A percentile compares a stretch with the other conserved stretches of the same genome.
These are phyloP conservation scores for Lentinula raphanica DNA, from an alignment of 768 basidiomycete genomes.

Conservation along the genomic window DNA sequence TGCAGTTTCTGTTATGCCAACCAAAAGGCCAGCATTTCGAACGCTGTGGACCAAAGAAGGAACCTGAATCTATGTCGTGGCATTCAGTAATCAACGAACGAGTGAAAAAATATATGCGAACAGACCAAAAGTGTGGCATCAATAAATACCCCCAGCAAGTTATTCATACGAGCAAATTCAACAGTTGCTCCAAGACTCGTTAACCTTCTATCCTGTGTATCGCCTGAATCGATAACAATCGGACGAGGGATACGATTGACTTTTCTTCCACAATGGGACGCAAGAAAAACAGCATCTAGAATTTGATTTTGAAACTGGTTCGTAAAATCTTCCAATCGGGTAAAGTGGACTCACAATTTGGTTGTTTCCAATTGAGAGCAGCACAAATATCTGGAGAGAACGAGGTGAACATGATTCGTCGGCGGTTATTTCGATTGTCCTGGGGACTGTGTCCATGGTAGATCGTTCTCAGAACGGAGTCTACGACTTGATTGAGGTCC, in stretches of 20 bases:
- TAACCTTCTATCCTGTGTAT: slow-evolving; percentile 43
- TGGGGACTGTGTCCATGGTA: slow-evolving; percentile 58
- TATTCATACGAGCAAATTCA: slow-evolving; percentile 89
- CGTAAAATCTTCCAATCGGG: too few species aligned
- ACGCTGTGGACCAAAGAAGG: slow-evolving; percentile 87
- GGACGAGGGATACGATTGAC: slow-evolving; percentile 30
- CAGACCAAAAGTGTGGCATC: slow-evolving; percentile 80
- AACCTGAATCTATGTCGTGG: slow-evolving; percentile 60
- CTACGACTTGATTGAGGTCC: slow-evolving; percentile 78
- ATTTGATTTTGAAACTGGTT: neutral
- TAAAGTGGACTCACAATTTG: slow-evolving; percentile 73
- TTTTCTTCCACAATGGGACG: slow-evolving; percentile 76
- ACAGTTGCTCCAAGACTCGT: slow-evolving; percentile 85
- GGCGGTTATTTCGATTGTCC: slow-evolving; percentile 48
- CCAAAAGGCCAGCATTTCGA: slow-evolving; percentile 81
- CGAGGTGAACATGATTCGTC: slow-evolving; percentile 88
- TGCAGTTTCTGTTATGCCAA: slow-evolving; percentile 73
- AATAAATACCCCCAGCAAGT: slow-evolving; percentile 86
- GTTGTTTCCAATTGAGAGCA: slow-evolving; percentile 97
- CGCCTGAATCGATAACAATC: slow-evolving; percentile 26
- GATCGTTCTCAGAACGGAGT: slow-evolving; percentile 79
- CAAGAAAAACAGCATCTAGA: slow-evolving; percentile 92
- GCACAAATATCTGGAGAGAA: slow-evolving; percentile 88
- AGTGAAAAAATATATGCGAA: slow-evolving; percentile 9
- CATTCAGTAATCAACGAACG: slow-evolving; percentile 10